Evolutionary conservation across 768 basidiomycete species (phyloP).

Genomic region (Xanthoconium purpureum): DNA sequence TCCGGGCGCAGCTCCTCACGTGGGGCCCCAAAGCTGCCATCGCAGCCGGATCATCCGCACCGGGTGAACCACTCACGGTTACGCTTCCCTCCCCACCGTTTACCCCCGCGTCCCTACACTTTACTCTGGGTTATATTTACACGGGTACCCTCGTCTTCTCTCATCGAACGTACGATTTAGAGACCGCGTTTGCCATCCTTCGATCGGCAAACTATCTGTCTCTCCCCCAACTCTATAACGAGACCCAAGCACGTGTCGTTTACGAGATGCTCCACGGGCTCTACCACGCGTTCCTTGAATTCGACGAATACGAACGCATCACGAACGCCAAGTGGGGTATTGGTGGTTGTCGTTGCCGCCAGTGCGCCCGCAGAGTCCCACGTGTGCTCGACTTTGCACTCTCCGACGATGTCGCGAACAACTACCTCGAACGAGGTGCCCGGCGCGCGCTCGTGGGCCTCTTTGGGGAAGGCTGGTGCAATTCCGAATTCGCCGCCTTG

Average conservation of each 20-base stretch:
- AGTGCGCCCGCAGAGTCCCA: constrained; percentile 77
- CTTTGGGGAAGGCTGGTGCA: constrained; percentile 90
- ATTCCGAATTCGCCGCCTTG: constrained; percentile 71
- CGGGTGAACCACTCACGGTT: constrained; percentile 53
- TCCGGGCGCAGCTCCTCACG: constrained; percentile 72
- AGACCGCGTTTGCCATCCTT: constrained; percentile 87
- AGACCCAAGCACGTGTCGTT: constrained; percentile 78
- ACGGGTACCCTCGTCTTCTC: constrained; percentile 93
- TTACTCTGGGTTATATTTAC: constrained; percentile 92
- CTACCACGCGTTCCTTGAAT: constrained; percentile 78
- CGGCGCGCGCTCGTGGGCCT: constrained; percentile 75
- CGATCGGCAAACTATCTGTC: constrained; percentile 78
- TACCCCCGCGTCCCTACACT: constrained; percentile 90
- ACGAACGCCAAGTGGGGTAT: constrained; percentile 78
- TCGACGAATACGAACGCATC: constrained; percentile 72
- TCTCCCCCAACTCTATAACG: constrained; percentile 68
- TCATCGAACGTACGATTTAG: constrained; percentile 88
- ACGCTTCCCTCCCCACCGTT: constrained; percentile 89
- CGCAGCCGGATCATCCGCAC: constrained; percentile 21
- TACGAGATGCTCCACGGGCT: constrained; percentile 90
- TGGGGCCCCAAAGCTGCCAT: constrained; percentile 47
- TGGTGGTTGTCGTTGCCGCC: constrained; percentile 79
- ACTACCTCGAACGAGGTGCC: constrained; percentile 65
- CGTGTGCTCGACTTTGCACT: constrained; percentile 81
- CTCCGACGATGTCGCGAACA: constrained; percentile 72